Evolutionary conservation across 495 filamentous ascomycete species (phyloP).

Genomic region (Apodospora peruviana): DNA sequence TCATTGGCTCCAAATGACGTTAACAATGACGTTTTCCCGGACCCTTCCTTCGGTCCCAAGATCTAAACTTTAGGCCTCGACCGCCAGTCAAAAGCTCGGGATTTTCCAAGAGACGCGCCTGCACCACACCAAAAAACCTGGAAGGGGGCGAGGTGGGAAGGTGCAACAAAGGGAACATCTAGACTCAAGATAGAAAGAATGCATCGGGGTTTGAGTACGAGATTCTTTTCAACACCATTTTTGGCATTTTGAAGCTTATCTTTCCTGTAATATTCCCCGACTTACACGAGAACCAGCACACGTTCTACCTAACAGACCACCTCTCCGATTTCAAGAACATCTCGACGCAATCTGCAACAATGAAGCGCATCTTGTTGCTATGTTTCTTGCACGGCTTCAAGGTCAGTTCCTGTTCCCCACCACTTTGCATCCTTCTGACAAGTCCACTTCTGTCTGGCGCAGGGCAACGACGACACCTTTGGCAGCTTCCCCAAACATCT

Average conservation of each 20-base stretch:
- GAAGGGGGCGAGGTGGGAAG: neutral
- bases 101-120: neutral
- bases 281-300: neutral
- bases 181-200: neutral
- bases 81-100: neutral
- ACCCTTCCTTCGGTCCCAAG: neutral
- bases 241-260: too few relatives aligned
- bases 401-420: conserved; percentile 44
- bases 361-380: conserved; percentile 74
- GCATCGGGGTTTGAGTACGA: too few relatives aligned
- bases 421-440: neutral
- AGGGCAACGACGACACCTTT: conserved; percentile 91
- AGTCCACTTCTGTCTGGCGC: neutral
- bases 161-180: neutral
- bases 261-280: neutral
- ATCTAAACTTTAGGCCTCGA: neutral
- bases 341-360: neutral
- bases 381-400: conserved; percentile 97
- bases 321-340: neutral
- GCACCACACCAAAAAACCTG: neutral
- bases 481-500: conserved; percentile 68
- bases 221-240: too few relatives aligned
- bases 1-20: conserved; percentile 8
- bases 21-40: conserved; percentile 11
- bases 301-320: neutral